Base-by-base conservation (phyloP, 2,329 filamentous ascomycete species). In the Arthroderma sp. region DNA sequence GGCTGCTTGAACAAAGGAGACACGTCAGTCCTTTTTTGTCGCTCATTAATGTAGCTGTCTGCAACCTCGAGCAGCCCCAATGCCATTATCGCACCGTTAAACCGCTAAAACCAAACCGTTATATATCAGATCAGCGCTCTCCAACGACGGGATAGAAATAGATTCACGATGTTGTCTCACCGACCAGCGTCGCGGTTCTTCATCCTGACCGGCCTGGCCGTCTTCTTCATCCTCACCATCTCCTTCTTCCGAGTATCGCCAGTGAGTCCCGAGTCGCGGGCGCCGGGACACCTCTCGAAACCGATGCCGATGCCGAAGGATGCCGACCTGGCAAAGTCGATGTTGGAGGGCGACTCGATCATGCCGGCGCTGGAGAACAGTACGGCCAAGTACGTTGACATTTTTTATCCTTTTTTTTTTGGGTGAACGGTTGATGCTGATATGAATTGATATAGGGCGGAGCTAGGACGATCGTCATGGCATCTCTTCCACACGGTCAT, bases 401-500 rank as follows among this genome's bases (percentile, higher is more conserved):
- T 28, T n/a, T n/a, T n/a, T n/a, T 54, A 15, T 52, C 23, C 17
- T 51, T 15, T 21, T 23, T 8, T 17, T 41, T 39, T 35, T 49
- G 49, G 31, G 21, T 15, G 25, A 17, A 33, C 21, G 8, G 44
- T n/a, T 35, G 43, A 17, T 49, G 21, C 28, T 51, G 28, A 51
- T 51, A 28, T 51, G 21, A 15, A n/a, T 25, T 13, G 9, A 23
- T 13, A 53, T 58, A 81, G 78, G 70, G 82, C 80, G 60, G 82
- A 85, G 69, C 74, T 85, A 28, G 82, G 82, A 60, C 78, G 82
- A 60, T 80, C 82, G 58, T 79, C 81, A 37, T 85, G 82, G 82
- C 83, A 83, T 65, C 76, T 83, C 61, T 76, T 85, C 62, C 82
- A 85, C 67, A 85, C 82, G 17, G 82, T 82, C 59, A 83, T 85